These are phyloP conservation scores for Cladophialophora carrionii DNA, from an alignment of 2,329 filamentous ascomycete genomes.

Conservation along the genomic window DNA sequence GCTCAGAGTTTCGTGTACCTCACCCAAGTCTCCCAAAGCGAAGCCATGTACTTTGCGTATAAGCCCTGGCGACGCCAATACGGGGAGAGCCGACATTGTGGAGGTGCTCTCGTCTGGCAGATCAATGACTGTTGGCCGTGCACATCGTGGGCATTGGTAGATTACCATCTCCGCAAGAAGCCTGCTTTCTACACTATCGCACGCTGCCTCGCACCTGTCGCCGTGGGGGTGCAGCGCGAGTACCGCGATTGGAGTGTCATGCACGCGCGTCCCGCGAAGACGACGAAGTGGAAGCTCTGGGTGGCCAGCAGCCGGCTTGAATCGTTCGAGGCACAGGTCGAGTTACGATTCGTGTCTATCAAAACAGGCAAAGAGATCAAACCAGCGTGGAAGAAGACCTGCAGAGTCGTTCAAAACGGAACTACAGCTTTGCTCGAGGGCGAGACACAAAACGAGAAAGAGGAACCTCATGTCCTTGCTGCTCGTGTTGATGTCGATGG, in stretches of 20 bases:
- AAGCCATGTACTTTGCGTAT: slow-evolving; percentile 64
- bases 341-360: slow-evolving; percentile 56
- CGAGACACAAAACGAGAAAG: slow-evolving; percentile 3
- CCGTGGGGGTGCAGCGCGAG: slow-evolving; percentile 58
- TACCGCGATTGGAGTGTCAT: slow-evolving; percentile 6
- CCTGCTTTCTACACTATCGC: slow-evolving; percentile 64
- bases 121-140: slow-evolving; percentile 60
- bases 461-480: slow-evolving; percentile 56
- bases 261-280: slow-evolving; percentile 2
- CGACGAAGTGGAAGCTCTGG: slow-evolving; percentile 50
- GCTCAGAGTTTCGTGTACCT: slow-evolving; percentile 66
- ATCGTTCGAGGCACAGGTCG: slow-evolving; percentile 40
- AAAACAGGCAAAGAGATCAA: slow-evolving; percentile 58
- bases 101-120: slow-evolving; percentile 52
- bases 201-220: slow-evolving; percentile 59
- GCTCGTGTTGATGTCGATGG: slow-evolving; percentile 57
- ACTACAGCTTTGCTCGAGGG: slow-evolving; percentile 54
- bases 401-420: slow-evolving; percentile 56
- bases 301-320: slow-evolving; percentile 52
- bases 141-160: slow-evolving; percentile 64
- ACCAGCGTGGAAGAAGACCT: slow-evolving; percentile 50
- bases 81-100: slow-evolving; percentile 47
- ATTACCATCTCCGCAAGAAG: slow-evolving; percentile 65
- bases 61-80: slow-evolving; percentile 56
- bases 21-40: slow-evolving; percentile 64